Conservation (phyloP, 2,329 filamentous ascomycete genomes). For the Teratosphaeria destructans region DNA sequence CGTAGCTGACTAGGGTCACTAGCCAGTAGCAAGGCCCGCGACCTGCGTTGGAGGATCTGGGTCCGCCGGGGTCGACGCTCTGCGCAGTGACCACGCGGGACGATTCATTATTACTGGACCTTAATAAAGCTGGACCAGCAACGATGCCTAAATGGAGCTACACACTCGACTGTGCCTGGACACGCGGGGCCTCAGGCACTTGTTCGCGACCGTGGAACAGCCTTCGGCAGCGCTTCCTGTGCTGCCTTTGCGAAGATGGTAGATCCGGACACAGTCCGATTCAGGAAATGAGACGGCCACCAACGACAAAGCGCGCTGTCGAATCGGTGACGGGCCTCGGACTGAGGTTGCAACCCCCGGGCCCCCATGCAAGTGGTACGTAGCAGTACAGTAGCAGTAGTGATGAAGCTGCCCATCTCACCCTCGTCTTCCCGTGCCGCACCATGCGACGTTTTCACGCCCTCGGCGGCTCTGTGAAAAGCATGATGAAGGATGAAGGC, state of each 20-base stretch:
- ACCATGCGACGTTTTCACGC: background rate
- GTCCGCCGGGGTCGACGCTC: constrained; percentile 11
- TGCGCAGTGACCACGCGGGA: constrained; percentile 16
- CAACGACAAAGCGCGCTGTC: constrained; percentile 11
- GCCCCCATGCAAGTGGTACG: background rate
- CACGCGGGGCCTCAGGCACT: background rate
- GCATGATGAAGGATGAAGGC: background rate
- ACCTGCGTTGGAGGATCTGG: constrained; percentile 14
- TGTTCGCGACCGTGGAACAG: background rate
- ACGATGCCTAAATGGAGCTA: constrained; percentile 3
- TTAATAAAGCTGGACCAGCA: constrained; percentile 1
- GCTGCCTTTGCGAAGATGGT: background rate
- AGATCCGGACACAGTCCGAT: constrained; percentile 12
- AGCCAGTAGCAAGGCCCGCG: constrained; percentile 13
- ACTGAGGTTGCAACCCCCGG: background rate
- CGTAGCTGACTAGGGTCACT: constrained; percentile 15
- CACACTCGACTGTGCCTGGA: background rate
- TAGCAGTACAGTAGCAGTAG: constrained; percentile 6
- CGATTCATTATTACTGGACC: constrained; percentile 5
- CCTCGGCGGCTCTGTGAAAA: constrained; percentile 4
- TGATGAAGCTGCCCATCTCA: constrained; percentile 6
- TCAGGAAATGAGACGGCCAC: constrained; percentile 13
- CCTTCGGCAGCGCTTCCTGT: background rate
- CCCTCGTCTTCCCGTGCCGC: constrained; percentile 5
- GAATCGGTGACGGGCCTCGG: background rate